Conservation (phyloP, 305 asterid genomes). For the Striga hermonthica region DNA sequence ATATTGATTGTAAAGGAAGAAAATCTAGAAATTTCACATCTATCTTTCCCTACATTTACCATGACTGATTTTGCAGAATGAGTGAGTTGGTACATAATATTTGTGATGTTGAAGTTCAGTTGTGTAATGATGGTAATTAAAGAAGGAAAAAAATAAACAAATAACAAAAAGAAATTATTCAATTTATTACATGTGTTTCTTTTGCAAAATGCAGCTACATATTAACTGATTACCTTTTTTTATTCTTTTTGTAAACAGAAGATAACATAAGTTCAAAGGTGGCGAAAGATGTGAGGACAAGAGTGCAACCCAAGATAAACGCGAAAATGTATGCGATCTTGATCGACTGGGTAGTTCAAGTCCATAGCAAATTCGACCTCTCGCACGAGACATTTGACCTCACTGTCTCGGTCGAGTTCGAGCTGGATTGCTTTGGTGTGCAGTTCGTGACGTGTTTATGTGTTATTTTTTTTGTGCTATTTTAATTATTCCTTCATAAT, state of each 20-base stretch:
- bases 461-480: too few species aligned
- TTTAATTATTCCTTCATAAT: too few species aligned
- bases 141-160: too few species aligned
- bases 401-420: too few species aligned
- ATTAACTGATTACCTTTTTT: too few species aligned
- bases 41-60: neutral
- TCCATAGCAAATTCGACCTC: neutral
- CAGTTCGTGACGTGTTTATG: too few species aligned
- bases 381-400: neutral
- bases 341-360: neutral
- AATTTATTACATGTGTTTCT: too few species aligned
- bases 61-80: neutral
- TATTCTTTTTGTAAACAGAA: conserved; percentile 52
- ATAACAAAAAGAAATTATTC: too few species aligned
- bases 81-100: too few species aligned
- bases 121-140: too few species aligned
- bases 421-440: too few species aligned
- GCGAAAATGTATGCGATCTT: neutral
- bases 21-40: conserved; percentile 90
- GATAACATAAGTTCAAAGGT: conserved; percentile 60
- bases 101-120: neutral
- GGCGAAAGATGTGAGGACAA: conserved; percentile 56
- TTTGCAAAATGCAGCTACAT: too few species aligned
- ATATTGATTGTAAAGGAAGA: conserved; percentile 73
- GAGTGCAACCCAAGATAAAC: conserved; percentile 28